Percentiles rank a stretch among this genome's conserved stretches.
Evolutionary conservation across 2,329 filamentous ascomycete species (phyloP).

Genomic region (Cladosporium austrohemisphaericum): DNA sequence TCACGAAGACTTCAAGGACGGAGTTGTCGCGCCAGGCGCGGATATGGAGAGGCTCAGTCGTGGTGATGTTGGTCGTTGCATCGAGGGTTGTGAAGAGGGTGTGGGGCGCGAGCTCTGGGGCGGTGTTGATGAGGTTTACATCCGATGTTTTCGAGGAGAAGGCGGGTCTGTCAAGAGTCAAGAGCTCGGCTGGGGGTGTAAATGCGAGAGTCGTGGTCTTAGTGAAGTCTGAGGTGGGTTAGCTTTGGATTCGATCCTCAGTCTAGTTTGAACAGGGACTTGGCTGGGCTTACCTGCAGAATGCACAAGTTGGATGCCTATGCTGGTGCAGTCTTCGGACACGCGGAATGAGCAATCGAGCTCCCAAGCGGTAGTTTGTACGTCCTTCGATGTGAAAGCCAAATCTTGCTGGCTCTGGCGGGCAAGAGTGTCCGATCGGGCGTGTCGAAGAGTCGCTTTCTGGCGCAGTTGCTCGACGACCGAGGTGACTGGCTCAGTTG

Average conservation of each 20-base stretch:
- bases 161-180: conserved; percentile 38
- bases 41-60: conserved; percentile 36
- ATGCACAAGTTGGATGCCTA: conserved; percentile 25
- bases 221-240: conserved; percentile 21
- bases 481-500: conserved; percentile 24
- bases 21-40: conserved; percentile 41
- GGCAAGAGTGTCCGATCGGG: conserved; percentile 10
- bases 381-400: conserved; percentile 13
- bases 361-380: conserved; percentile 23
- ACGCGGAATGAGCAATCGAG: conserved; percentile 23
- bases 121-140: conserved; percentile 33
- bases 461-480: conserved; percentile 28
- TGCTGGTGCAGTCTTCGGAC: conserved; percentile 19
- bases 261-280: background rate
- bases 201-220: conserved; percentile 41
- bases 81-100: conserved; percentile 42
- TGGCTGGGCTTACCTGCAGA: conserved; percentile 19
- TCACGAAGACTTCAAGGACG: conserved; percentile 47
- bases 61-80: conserved; percentile 8
- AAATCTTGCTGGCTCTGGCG: conserved; percentile 3
- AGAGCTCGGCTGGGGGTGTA: conserved; percentile 32
- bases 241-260: background rate
- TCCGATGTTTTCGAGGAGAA: conserved; percentile 27
- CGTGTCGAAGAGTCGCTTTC: conserved; percentile 13
- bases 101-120: conserved; percentile 38